Evolutionary conservation across 352 stramenopile genomes (phyloP).

Genomic region (Blastocystis hominis): DNA sequence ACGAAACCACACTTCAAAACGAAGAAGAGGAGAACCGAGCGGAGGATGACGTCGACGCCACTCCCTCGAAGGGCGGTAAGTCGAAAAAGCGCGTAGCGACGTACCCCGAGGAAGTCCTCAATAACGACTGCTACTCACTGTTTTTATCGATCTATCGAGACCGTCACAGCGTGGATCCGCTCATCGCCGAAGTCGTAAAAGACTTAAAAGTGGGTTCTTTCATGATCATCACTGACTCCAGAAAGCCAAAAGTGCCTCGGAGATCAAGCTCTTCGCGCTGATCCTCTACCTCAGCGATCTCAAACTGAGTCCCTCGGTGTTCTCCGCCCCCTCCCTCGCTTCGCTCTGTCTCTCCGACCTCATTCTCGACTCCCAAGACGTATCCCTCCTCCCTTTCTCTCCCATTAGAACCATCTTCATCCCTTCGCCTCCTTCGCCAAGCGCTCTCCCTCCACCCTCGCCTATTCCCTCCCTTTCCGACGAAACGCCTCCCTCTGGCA

Average conservation of each 20-base stretch:
- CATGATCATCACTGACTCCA: background rate
- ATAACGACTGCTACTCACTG: background rate
- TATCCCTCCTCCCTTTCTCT: background rate
- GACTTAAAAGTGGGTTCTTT: background rate
- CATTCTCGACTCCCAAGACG: constrained; percentile 12
- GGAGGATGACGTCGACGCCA: background rate
- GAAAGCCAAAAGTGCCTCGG: background rate
- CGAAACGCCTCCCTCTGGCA: background rate
- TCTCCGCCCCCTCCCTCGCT: background rate
- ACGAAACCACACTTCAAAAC: background rate
- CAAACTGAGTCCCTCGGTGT: background rate
- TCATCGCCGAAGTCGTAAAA: background rate
- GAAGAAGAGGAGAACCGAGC: background rate
- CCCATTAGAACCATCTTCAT: background rate
- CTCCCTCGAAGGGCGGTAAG: background rate
- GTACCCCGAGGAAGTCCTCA: background rate
- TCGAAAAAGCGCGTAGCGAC: background rate
- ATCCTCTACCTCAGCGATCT: constrained; percentile 24
- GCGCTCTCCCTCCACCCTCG: background rate
- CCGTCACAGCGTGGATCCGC: background rate
- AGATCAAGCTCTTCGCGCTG: background rate
- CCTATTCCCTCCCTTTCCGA: background rate
- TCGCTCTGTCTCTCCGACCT: background rate
- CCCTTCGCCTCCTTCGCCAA: constrained; percentile 1
- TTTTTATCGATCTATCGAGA: background rate